Conservation (phyloP, 306 rosid genomes). For the Dalbergia oliveri region DNA sequence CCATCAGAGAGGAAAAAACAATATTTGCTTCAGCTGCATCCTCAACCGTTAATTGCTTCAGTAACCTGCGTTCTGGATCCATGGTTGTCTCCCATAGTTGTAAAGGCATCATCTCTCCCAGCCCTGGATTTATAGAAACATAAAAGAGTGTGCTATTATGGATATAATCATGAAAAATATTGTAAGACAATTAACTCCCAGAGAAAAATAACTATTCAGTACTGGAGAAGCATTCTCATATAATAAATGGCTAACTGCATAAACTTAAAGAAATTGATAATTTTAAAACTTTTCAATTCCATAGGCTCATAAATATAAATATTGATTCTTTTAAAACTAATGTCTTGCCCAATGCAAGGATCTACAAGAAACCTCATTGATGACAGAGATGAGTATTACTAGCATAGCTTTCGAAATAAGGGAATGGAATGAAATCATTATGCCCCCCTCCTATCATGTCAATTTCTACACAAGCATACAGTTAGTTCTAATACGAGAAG, state of each 20-base stretch:
- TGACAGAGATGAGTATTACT: neutral
- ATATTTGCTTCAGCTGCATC: conserved; percentile 93
- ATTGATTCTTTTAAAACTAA: neutral
- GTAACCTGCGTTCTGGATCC: conserved; percentile 88
- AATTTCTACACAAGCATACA: conserved; percentile 7
- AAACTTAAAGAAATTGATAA: neutral
- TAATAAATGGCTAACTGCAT: conserved; percentile 12
- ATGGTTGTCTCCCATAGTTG: conserved; percentile 97
- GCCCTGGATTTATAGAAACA: conserved; percentile 61
- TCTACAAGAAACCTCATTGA: conserved; percentile 1
- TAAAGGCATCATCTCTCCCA: conserved; percentile 97
- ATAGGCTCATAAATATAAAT: conserved; percentile 1
- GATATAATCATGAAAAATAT: conserved; percentile 10
- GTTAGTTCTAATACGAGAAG: conserved; percentile 21
- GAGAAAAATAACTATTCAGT: conserved; percentile 6
- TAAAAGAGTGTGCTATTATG: conserved; percentile 4
- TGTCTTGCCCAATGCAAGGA: conserved; percentile 3
- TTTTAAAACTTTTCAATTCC: neutral
- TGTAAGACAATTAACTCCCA: conserved; percentile 31
- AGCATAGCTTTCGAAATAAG: neutral
- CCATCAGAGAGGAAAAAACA: conserved; percentile 97
- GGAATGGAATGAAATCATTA: neutral
- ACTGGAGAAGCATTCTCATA: neutral
- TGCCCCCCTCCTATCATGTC: neutral
- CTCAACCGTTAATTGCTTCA: conserved; percentile 79